Evolutionary conservation across 495 filamentous ascomycete species (phyloP).

Genomic region (Podospora australis): DNA sequence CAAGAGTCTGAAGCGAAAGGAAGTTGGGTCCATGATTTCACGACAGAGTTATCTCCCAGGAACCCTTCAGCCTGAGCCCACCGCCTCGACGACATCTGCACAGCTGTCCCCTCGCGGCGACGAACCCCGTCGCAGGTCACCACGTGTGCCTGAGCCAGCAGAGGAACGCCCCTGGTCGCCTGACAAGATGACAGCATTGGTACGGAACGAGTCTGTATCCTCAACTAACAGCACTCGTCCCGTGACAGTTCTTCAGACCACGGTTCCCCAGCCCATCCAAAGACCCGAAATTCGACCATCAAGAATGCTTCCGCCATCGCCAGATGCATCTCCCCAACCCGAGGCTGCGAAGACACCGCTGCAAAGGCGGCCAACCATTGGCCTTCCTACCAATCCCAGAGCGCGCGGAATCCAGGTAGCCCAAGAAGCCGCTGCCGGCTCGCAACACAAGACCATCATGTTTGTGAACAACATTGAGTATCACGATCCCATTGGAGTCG

Average conservation of each 20-base stretch:
- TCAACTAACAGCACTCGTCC: neutral
- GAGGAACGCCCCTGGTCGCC: neutral
- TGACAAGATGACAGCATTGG: neutral
- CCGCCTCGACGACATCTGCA: conserved; percentile 27
- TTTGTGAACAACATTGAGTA: conserved; percentile 49
- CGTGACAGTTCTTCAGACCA: neutral
- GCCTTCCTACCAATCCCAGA: conserved; percentile 44
- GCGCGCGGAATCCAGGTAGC: conserved; percentile 33
- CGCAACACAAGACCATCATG: conserved; percentile 42
- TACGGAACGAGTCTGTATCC: neutral
- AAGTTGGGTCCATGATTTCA: conserved; percentile 25
- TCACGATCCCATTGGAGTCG: conserved; percentile 39
- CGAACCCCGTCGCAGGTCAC: conserved; percentile 36
- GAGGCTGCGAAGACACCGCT: conserved; percentile 35
- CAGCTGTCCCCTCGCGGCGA: conserved; percentile 42
- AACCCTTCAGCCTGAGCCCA: conserved; percentile 10
- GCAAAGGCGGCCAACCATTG: conserved; percentile 41
- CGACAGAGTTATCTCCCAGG: conserved; percentile 8
- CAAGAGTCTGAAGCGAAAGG: conserved; percentile 42
- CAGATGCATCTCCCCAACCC: conserved; percentile 23
- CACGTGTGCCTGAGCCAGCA: conserved; percentile 19
- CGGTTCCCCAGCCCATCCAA: conserved; percentile 1
- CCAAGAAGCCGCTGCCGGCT: conserved; percentile 15
- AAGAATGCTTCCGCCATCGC: conserved; percentile 25
- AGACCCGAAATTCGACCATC: conserved; percentile 28